These are phyloP conservation scores for Rhododendron molle DNA, from an alignment of 148 eudicot species.

Conservation along the genomic window DNA sequence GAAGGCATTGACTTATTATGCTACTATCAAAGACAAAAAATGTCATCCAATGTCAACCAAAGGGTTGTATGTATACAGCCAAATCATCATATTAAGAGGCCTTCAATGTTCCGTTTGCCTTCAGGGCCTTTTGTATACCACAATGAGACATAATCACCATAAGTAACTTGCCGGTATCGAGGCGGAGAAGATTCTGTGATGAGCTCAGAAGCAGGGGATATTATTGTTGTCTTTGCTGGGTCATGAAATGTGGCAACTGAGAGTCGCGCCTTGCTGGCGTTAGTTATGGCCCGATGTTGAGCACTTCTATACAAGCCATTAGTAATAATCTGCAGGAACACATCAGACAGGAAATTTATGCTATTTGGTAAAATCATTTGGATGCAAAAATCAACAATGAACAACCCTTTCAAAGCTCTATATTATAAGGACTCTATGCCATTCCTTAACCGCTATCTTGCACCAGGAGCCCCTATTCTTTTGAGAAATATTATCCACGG, in stretches of 20 bases:
- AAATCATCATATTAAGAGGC: constrained; percentile 44
- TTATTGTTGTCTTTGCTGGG: constrained; percentile 63
- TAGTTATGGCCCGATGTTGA: constrained; percentile 76
- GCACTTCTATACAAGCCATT: constrained; percentile 81
- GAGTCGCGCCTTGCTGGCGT: constrained; percentile 56
- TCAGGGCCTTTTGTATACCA: constrained; percentile 98
- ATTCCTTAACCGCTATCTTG: background rate
- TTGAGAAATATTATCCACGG: background rate
- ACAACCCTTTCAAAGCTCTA: background rate
- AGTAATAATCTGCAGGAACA: constrained; percentile 61
- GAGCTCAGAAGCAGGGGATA: constrained; percentile 57
- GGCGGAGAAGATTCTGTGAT: constrained; percentile 32
- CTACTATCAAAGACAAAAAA: background rate
- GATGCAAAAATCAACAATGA: background rate
- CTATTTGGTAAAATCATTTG: background rate
- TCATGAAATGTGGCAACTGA: constrained; percentile 97
- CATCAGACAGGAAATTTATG: constrained; percentile 1
- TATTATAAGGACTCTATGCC: background rate
- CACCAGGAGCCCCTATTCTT: background rate
- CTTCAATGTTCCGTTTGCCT: constrained; percentile 84
- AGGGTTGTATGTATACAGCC: background rate
- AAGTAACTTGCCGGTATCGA: constrained; percentile 48
- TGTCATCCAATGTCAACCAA: background rate
- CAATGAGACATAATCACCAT: constrained; percentile 86
- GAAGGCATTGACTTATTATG: background rate